Evolutionary conservation across 345 rosid genomes (phyloP), one percentile per base, ranked within the genome.

Genomic region (Hibiscus mutabilis): DNA sequence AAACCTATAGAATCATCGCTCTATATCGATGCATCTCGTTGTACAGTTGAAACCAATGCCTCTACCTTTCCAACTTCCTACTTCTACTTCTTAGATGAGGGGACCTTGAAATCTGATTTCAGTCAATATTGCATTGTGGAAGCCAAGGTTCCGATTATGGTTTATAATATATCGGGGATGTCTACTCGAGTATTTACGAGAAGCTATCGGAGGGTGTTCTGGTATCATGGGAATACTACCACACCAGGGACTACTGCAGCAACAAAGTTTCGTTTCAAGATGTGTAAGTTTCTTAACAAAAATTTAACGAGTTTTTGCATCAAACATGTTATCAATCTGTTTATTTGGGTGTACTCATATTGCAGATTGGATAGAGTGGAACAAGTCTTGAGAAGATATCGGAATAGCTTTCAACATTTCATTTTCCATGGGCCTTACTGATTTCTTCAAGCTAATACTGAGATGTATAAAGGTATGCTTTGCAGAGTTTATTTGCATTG

Each of bases 1-100:
- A 3, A 6, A 29, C 71, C 57, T 4, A 5, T 22, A 0, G 31
- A 29, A 4, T 68, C 71, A 15, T 27, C 59, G 2, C 46, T 25
- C 16, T 68, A 24, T 29, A n/a, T 68, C 4, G 22, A 68, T 7
- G 59, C 44, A n/a, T 47, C 71, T 52, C 71, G 16, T 51, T 68
- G 71, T 12, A 27, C 60, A 29, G 3, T 13, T 13, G 22, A 56
- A 21, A 21, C 16, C 29, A 21, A 21, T 22, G 21, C 15, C 60
- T 56, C 60, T 56, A 19, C 15, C 6, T 1, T 21, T 21, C 31
- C 31, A 57, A 57, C 29, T 22, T 22, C 31, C 31, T 4, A 21
- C 24, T 22, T 57, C 2, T 57, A 57, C 24, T 57, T 57, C 22
- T 57, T 22, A 22, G 16, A 57, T 57, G 60, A 0, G 24, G 13